Base-by-base conservation (phyloP, 2,329 filamentous ascomycete genomes). In the Fusarium sp. region DNA sequence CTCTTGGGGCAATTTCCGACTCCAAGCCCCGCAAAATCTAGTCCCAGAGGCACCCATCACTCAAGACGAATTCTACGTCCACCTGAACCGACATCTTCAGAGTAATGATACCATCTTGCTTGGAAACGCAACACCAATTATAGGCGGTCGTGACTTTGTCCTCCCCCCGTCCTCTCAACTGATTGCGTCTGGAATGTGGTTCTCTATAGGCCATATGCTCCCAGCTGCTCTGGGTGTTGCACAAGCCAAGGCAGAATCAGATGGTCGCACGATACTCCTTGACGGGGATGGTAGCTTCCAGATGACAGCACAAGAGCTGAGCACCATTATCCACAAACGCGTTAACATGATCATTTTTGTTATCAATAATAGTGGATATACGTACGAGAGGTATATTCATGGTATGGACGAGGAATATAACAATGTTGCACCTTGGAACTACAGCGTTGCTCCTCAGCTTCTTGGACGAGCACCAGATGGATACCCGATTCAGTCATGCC, bases 131-230 rank as follows among this genome's bases (percentile, higher is more conserved):
- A 63, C 60, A 2, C 60, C 60, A 2, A 63, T 63, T 11, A 63
- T 63, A 6, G 60, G 60, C 11, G 60, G 60, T 0, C 60, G 60
- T 1, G 60, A 63, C 7, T 11, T 63, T 1, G 17, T 49, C 1
- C 18, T 63, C 1, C 57, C 57, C 1, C 3, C 14, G 7, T 40
- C 23, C 1, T 33, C 58, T 15, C 60, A 63, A 2, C 40, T 63
- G 0, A 58, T 63, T 18, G 58, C 58, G 6, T 63, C 60, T 3
- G 58, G 58, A 25, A 58, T 64, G 47, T 64, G 61, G 61, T 56
- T 64, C 6, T 64, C 61, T 1, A 63, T 64, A 1, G 61, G 61
- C 0, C 52, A 63, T 2, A 63, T 53, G 52, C 52, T 64, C 1
- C 58, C 61, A 1, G 61, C 58, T 1, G 36, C 61, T 7, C 14